Conservation (phyloP, 805 yeast genomes). For the Wickerhamiella australiensis region DNA sequence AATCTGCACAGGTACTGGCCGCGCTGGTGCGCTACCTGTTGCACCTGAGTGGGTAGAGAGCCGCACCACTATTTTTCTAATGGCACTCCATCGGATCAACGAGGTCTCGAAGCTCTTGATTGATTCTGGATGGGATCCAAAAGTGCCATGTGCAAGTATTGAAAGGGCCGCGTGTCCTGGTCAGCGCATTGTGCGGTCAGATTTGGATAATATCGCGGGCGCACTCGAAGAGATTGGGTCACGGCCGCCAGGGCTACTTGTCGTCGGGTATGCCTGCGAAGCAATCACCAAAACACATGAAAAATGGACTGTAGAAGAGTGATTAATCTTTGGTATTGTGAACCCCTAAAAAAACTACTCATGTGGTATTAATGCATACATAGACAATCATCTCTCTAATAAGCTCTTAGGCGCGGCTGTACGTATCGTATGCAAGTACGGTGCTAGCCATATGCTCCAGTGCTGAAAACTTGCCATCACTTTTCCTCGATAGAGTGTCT, state of each 20-base stretch:
- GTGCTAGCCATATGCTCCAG: no score
- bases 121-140: constrained; percentile 53
- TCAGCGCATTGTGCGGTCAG: constrained; percentile 72
- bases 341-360: no score
- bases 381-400: no score
- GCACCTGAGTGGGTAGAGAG: constrained; percentile 60
- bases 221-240: constrained; percentile 71
- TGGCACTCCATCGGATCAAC: constrained; percentile 70
- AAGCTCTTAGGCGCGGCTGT: no score
- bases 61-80: constrained; percentile 75
- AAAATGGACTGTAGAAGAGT: constrained; percentile 39
- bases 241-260: constrained; percentile 83
- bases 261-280: constrained; percentile 68
- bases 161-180: constrained; percentile 92
- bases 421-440: no score
- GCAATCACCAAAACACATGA: constrained; percentile 31
- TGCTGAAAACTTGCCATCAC: no score
- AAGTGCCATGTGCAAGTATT: constrained; percentile 69
- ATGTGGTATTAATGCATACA: no score
- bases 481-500: no score
- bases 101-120: constrained; percentile 31
- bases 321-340: no score
- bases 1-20: constrained; percentile 89
- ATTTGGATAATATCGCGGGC: constrained; percentile 49
- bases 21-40: constrained; percentile 68